phyloP scores from a whole-genome alignment of 1,139 yeast species.

The Magnusiomyces tetraspermus region DNA sequence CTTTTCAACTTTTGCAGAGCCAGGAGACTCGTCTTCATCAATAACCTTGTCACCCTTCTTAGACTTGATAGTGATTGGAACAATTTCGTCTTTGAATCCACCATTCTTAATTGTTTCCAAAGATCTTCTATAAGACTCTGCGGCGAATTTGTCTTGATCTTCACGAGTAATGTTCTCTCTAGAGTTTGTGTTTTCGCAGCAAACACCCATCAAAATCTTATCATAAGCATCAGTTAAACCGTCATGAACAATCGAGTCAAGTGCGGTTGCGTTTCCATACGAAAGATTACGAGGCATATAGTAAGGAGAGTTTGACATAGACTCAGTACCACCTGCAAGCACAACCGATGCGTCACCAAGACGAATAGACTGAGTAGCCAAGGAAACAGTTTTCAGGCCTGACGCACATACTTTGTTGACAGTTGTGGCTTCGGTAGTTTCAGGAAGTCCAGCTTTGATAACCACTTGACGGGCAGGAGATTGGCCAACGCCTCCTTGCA shows the following conservation, averaged over 20 bases:
- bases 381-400: constrained; percentile 47
- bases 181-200: constrained; percentile 53
- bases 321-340: constrained; percentile 56
- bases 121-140: constrained; percentile 45
- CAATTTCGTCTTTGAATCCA: constrained; percentile 43
- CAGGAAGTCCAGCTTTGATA: constrained; percentile 48
- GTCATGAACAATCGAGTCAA: constrained; percentile 49
- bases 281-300: constrained; percentile 38
- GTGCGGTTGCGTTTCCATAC: constrained; percentile 42
- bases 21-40: constrained; percentile 57
- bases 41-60: constrained; percentile 40
- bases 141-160: constrained; percentile 48
- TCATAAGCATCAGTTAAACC: constrained; percentile 51
- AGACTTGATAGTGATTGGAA: constrained; percentile 47
- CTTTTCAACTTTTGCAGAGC: constrained; percentile 58
- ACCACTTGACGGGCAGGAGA: constrained; percentile 60
- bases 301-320: constrained; percentile 53
- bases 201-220: constrained; percentile 49
- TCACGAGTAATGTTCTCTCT: constrained; percentile 46
- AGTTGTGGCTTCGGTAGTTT: constrained; percentile 45
- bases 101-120: constrained; percentile 40
- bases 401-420: constrained; percentile 56
- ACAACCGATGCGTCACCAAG: constrained; percentile 47
- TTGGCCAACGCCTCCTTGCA: constrained; percentile 52
- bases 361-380: constrained; percentile 48